phyloP scores from a whole-genome alignment of 2,329 filamentous ascomycete genomes.

The Ophiostoma quercus region DNA sequence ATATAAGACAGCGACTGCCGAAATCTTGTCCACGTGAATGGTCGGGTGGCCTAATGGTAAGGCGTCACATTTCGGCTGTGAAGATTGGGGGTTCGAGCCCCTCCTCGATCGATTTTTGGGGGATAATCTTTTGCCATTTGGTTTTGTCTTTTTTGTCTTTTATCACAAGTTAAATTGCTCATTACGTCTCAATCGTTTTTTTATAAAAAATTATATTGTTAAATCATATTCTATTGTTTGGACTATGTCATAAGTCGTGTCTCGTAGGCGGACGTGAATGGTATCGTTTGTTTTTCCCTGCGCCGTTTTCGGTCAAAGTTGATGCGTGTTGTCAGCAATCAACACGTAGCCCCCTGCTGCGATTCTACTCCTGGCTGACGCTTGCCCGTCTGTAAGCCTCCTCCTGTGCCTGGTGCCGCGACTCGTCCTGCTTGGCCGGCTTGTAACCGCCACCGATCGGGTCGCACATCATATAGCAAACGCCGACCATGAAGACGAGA shows the following conservation, averaged over 20 bases:
- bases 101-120: conserved; percentile 28
- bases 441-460: conserved; percentile 23
- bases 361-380: not conserved
- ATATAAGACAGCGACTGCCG: not conserved
- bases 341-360: not conserved
- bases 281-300: not conserved
- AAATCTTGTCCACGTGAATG: conserved; percentile 21
- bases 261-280: not conserved
- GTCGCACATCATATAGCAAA: conserved; percentile 26
- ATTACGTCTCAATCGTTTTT: not conserved
- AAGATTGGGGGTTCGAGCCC: conserved; percentile 31
- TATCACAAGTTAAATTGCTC: not conserved
- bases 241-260: conserved; percentile 2
- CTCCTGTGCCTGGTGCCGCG: conserved; percentile 13
- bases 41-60: conserved; percentile 32
- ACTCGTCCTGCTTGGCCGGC: conserved; percentile 3
- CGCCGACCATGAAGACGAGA: conserved; percentile 23
- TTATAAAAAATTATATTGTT: not conserved
- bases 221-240: not conserved
- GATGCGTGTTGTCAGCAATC: not conserved
- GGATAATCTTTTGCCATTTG: not conserved
- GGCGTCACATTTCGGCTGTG: conserved; percentile 31
- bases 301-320: not conserved
- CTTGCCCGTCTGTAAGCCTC: conserved; percentile 10
- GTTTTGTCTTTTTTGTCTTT: not conserved